Conservation (phyloP, 345 rosid genomes). For the Trapa incisa region DNA sequence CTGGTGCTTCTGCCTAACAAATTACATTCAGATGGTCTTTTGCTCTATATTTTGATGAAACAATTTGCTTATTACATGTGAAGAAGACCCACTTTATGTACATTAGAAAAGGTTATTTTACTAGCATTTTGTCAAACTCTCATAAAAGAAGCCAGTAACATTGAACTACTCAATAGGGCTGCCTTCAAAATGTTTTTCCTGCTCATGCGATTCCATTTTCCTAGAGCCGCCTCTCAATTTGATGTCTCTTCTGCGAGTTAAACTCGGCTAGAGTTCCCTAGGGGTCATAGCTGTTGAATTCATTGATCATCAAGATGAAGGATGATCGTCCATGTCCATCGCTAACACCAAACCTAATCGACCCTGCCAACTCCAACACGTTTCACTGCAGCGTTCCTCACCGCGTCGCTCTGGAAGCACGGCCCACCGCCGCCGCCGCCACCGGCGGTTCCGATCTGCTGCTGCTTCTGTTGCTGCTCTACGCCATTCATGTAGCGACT, state of each 20-base stretch:
- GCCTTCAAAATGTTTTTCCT: background rate
- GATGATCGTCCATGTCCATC: background rate
- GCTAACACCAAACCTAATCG: conserved; percentile 11
- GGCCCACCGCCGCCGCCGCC: too few species aligned
- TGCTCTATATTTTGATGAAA: background rate
- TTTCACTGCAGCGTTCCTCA: conserved; percentile 53
- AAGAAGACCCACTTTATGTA: conserved; percentile 16
- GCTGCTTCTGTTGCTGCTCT: conserved; percentile 17
- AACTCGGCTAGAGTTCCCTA: background rate
- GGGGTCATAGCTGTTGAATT: background rate
- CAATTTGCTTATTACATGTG: background rate
- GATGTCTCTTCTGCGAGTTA: background rate
- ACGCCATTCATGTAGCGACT: conserved; percentile 53
- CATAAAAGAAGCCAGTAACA: background rate
- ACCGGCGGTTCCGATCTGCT: background rate
- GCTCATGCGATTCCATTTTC: background rate
- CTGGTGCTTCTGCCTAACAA: too few species aligned
- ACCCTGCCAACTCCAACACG: conserved; percentile 55
- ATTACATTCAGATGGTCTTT: too few species aligned
- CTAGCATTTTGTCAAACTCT: background rate
- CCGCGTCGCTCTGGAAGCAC: conserved; percentile 30
- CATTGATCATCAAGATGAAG: background rate
- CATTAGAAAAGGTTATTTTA: conserved; percentile 36
- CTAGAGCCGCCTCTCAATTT: background rate
- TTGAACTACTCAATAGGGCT: background rate